Percentiles rank a stretch among this genome's conserved stretches.
phyloP scores from a whole-genome alignment of 495 filamentous ascomycete genomes.

The Neurospora intermedia region DNA sequence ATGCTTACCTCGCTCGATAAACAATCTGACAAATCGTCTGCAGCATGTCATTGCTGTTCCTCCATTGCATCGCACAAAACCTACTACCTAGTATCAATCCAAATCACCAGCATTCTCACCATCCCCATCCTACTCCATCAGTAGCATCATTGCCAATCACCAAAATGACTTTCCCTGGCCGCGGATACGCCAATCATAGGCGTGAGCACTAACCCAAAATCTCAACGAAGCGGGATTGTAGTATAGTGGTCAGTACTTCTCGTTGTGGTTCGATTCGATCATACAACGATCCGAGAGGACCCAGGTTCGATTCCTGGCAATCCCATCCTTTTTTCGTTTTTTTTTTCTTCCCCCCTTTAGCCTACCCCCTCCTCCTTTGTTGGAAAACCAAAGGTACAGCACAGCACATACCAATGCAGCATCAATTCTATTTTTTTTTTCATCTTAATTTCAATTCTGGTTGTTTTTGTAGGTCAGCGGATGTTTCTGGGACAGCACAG shows the following conservation, averaged over 20 bases:
- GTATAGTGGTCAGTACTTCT: background rate
- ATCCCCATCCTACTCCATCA: background rate
- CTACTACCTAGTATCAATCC: background rate
- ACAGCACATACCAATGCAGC: background rate
- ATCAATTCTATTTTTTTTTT: background rate
- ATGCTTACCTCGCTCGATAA: background rate
- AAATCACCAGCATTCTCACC: background rate
- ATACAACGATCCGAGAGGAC: background rate
- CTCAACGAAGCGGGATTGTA: background rate
- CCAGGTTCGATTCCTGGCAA: background rate
- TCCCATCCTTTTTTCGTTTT: background rate
- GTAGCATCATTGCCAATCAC: background rate
- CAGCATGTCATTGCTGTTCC: background rate
- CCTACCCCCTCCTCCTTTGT: too few species aligned
- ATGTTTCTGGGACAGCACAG: background rate
- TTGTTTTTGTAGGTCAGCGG: background rate
- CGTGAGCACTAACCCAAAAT: accelerated
- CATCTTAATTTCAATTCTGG: background rate
- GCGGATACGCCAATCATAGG: background rate
- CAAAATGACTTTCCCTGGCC: background rate
- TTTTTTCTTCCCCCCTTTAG: background rate
- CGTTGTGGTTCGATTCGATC: background rate
- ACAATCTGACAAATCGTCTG: background rate
- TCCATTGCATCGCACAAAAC: background rate
- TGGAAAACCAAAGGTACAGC: background rate